These are phyloP conservation scores for Lactarius indigo DNA, from an alignment of 768 basidiomycete genomes.

Conservation along the genomic window DNA sequence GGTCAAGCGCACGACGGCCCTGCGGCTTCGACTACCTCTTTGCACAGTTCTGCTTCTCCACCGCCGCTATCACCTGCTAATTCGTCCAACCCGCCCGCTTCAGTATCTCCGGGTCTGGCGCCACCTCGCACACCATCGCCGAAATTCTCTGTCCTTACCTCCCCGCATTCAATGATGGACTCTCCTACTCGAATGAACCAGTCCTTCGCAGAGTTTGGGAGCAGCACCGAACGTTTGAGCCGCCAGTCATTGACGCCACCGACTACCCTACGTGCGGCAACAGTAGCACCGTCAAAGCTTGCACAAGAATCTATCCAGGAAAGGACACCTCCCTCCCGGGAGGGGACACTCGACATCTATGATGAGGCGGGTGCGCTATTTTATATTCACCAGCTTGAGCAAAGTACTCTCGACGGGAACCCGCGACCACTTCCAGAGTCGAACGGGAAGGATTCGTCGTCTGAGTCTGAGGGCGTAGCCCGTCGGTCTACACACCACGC, in stretches of 20 bases:
- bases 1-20: background rate
- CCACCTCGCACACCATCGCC: slow-evolving; percentile 21
- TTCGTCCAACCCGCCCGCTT: slow-evolving; percentile 16
- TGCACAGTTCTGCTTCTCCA: slow-evolving; percentile 20
- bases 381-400: slow-evolving; percentile 60
- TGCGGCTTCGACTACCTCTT: slow-evolving; percentile 8
- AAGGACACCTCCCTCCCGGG: slow-evolving; percentile 15
- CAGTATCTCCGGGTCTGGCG: slow-evolving; percentile 1
- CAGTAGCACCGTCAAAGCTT: slow-evolving; percentile 7
- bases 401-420: slow-evolving; percentile 23
- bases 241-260: background rate
- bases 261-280: background rate
- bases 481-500: background rate
- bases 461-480: background rate
- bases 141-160: slow-evolving; percentile 33
- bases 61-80: slow-evolving; percentile 17
- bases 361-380: slow-evolving; percentile 63
- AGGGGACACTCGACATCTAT: slow-evolving; percentile 37
- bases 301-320: slow-evolving; percentile 24
- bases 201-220: slow-evolving; percentile 14
- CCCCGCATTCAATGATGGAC: slow-evolving; percentile 37
- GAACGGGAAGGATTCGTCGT: slow-evolving; percentile 38
- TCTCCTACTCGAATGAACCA: slow-evolving; percentile 17
- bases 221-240: background rate
- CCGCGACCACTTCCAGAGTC: slow-evolving; percentile 23